Evolutionary conservation across 78 protist genomes (phyloP).

Genomic region (Speleostelium caveatum): DNA sequence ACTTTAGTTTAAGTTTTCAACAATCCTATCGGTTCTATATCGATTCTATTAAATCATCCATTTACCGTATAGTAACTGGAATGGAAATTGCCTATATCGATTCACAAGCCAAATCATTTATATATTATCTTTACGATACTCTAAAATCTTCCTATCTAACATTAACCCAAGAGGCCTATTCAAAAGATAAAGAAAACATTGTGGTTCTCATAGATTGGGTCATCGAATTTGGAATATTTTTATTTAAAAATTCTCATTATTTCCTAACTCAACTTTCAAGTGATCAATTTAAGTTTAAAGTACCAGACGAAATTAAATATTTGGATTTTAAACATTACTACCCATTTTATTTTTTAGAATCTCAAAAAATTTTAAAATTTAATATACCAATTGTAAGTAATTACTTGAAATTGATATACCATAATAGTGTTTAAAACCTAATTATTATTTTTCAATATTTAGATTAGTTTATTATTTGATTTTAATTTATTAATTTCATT

Average conservation of each 20-base stretch:
- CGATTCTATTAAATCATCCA: conserved; percentile 38
- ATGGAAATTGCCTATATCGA: conserved; percentile 58
- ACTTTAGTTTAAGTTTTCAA: background rate
- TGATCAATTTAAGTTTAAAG: background rate
- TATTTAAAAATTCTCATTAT: conserved; percentile 25
- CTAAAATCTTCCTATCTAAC: conserved; percentile 34
- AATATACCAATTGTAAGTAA: conserved; percentile 54
- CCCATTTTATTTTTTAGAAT: conserved; percentile 33
- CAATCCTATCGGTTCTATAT: background rate
- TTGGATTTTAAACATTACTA: background rate
- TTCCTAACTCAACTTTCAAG: background rate
- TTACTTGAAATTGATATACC: too few relatives aligned
- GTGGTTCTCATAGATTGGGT: conserved; percentile 52
- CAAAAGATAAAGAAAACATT: conserved; percentile 55
- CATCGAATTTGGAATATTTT: conserved; percentile 54
- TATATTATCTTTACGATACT: conserved; percentile 46
- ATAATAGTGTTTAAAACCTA: background rate
- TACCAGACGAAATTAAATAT: conserved; percentile 6
- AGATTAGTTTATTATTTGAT: conserved; percentile 72
- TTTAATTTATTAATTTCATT: conserved; percentile 23
- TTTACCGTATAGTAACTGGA: conserved; percentile 59
- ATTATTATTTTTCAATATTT: background rate
- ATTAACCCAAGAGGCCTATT: background rate
- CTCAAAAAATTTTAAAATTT: conserved; percentile 2
- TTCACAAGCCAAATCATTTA: conserved; percentile 49